Evolutionary conservation across 2,329 filamentous ascomycete genomes (phyloP), one percentile per base, ranked within the genome.

Genomic region (Xylaria sp.): DNA sequence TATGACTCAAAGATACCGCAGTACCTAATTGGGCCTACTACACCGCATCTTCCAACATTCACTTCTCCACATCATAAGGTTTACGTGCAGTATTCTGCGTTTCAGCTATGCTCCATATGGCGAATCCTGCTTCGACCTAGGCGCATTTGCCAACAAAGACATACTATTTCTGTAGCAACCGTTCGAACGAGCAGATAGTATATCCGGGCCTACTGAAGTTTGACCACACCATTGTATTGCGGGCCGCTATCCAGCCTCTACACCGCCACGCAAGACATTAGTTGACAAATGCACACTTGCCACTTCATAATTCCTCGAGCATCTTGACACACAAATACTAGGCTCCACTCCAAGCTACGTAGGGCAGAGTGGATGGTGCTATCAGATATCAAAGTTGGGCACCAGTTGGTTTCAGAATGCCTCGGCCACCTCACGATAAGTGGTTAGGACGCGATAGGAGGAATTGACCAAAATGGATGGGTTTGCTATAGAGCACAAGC

Each of bases 361-460:
- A 71, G 68, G 68, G 69, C 68, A 65, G 66, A 69, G 72, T 74
- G 73, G 74, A 63, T 69, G 72, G 71, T 33, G 48, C 54, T 69
- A 68, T 69, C 71, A 69, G 72, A 69, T 69, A 70, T 73, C 66
- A 58, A 67, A 68, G 70, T 73, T 72, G 74, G 72, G 68, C 74
- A 74, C 70, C 68, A 73, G 60, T 70, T 69, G 71, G 76, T 76
- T 77, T 77, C 74, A 76, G 73, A 71, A 68, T 68, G 53, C 64
- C 67, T 56, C 63, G 36, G 67, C 65, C 72, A 40, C 70, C 65
- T 68, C 36, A 68, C 53, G 67, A 75, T 72, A 71, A 74, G 66
- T 76, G 75, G 74, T 46, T 54, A 64, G 67, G 69, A 71, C 66
- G 63, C 36, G 49, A 53, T 66, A 64, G 71, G 66, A 76, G 71